Evolutionary conservation across 345 rosid genomes (phyloP), one percentile per base, ranked within the genome.

Genomic region (Theobroma cacao): DNA sequence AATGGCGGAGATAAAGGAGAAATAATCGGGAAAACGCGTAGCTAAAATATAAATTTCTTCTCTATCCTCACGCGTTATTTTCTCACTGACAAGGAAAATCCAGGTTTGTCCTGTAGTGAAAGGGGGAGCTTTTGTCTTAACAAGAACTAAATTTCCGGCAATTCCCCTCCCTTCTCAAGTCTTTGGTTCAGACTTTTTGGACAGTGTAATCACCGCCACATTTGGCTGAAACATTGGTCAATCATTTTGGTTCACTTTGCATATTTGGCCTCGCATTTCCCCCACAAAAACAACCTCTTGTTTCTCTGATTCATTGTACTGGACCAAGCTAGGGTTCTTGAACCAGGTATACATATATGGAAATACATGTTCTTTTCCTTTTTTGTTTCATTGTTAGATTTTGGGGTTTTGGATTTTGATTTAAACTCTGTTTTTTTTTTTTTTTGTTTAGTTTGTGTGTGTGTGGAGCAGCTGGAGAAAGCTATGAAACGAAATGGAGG

Each of bases 141-240:
- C 58, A 28, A 71, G 43, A 72, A 31, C 30, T 31, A 12, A 52
- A 18, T 4, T 24, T 34, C 31, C 75, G 79, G 80, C 41, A 72
- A 77, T 38, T 52, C 47, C 10, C 24, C 40, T 30, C 33, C 30
- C 17, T 53, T 63, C 60, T 58, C 36, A 33, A 61, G 64, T 40
- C 33, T 31, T 71, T 58, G 26, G 31, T 33, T 55, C 52, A 5
- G 58, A 53, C 53, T 60, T 40, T 77, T 74, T 59, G 64, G 78
- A 52, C 61, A 50, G 45, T 77, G 76, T 72, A 80, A 79, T 79
- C 72, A 77, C 85, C 76, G 80, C 80, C 83, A 53, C 78, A 71
- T 69, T 59, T 55, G 36, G 63, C 31, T 56, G 34, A 17, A 41
- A 58, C 59, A 15, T 28, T 53, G 43, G 58, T 15, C 20, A 28